These are phyloP conservation scores for Calonectria naviculata DNA, from an alignment of 2,329 filamentous ascomycete species.

Conservation along the genomic window DNA sequence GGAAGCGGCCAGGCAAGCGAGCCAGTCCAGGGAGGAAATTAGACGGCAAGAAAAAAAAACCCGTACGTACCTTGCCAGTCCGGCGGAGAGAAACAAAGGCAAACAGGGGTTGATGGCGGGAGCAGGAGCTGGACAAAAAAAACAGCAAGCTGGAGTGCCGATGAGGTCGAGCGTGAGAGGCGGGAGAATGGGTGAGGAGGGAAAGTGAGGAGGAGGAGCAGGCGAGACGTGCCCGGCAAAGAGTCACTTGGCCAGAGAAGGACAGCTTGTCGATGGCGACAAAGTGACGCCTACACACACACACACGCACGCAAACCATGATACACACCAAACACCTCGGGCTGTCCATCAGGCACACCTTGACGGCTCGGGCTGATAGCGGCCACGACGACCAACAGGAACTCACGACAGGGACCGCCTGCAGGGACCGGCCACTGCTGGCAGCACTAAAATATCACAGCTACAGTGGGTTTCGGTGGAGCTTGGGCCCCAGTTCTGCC, in stretches of 20 bases:
- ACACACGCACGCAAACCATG: neutral
- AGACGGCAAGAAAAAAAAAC: conserved; percentile 8
- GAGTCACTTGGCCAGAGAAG: neutral
- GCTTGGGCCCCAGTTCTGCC: conserved; percentile 11
- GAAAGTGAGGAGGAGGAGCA: neutral
- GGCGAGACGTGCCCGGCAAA: neutral
- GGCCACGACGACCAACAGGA: neutral
- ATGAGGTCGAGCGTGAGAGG: neutral
- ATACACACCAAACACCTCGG: neutral
- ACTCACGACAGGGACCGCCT: neutral
- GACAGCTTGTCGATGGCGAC: conserved; percentile 23
- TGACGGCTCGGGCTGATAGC: neutral
- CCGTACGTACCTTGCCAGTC: conserved; percentile 22
- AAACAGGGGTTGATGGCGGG: neutral
- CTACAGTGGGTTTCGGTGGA: conserved; percentile 12
- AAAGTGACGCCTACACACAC: conserved; percentile 17
- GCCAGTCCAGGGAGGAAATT: conserved; percentile 29
- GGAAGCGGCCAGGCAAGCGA: conserved; percentile 39
- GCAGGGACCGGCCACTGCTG: neutral
- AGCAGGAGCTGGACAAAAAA: too few species aligned
- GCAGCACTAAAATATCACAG: conserved; percentile 18
- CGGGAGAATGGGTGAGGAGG: neutral
- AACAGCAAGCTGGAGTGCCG: too few species aligned
- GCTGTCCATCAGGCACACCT: neutral
- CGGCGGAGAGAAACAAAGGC: conserved; percentile 1